Evolutionary conservation across 2,329 filamentous ascomycete genomes (phyloP).

Genomic region (Chalaropsis thielavioides): DNA sequence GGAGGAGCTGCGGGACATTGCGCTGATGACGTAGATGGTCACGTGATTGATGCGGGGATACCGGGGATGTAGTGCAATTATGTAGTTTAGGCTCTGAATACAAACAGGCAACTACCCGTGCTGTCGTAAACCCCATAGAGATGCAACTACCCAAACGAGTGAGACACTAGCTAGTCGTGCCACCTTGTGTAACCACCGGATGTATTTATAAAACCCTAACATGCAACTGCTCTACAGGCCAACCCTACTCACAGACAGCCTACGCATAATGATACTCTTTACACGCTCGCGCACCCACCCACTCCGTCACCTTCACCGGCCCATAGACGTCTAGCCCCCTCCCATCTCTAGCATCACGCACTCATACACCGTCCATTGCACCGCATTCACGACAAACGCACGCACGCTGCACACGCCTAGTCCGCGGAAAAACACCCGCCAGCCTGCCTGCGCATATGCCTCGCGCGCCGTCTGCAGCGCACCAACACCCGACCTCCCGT

Average conservation of each 20-base stretch:
- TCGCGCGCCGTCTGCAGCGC: conserved; percentile 50
- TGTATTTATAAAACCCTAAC: too few species aligned
- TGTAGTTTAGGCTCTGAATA: background rate
- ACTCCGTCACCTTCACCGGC: too few species aligned
- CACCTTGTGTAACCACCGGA: background rate
- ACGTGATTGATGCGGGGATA: background rate
- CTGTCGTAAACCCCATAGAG: too few species aligned
- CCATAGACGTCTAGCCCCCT: too few species aligned
- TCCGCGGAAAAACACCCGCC: conserved; percentile 54
- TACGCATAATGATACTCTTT: too few species aligned
- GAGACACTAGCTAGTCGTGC: background rate
- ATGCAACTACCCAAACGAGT: background rate
- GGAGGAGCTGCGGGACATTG: conserved; percentile 24
- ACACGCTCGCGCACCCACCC: too few species aligned
- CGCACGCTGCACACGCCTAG: conserved; percentile 68
- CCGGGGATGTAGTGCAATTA: background rate
- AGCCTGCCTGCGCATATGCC: conserved; percentile 50
- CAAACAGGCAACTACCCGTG: background rate
- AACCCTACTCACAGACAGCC: too few species aligned
- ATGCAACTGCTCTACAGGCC: too few species aligned
- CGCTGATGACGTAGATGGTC: conserved; percentile 29
- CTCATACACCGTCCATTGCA: conserved; percentile 86
- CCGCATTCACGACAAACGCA: conserved; percentile 85
- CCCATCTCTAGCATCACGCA: conserved; percentile 56
- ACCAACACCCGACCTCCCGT: conserved; percentile 27